Conservation (phyloP, 371 early-diverging fungal species). For the Conidiobolus incongruus region DNA sequence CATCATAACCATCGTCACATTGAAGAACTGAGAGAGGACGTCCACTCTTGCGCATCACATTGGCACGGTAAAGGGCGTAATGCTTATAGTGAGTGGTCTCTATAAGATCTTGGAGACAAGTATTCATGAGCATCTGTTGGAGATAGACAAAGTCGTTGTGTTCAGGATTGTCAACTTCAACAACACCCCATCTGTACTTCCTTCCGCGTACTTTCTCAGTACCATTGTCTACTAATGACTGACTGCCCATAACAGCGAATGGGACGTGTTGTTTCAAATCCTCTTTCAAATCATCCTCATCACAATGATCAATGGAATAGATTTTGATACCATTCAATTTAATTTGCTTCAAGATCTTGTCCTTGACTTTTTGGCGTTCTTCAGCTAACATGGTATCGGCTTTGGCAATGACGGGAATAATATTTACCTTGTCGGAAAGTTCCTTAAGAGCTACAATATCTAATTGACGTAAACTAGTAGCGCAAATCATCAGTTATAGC, state of each 20-base stretch:
- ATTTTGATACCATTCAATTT: constrained; percentile 40
- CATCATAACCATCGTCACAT: constrained; percentile 52
- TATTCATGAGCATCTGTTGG: constrained; percentile 38
- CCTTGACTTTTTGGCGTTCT: constrained; percentile 25
- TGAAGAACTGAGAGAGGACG: constrained; percentile 47
- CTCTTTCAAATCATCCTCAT: constrained; percentile 26
- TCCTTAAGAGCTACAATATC: constrained; percentile 72
- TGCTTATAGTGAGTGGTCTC: constrained; percentile 55
- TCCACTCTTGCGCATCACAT: constrained; percentile 26
- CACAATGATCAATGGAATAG: constrained; percentile 29
- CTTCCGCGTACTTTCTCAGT: constrained; percentile 65
- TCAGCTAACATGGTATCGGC: constrained; percentile 39
- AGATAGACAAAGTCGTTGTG: constrained; percentile 76
- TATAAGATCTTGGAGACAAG: constrained; percentile 59
- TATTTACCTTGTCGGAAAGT: constrained; percentile 57
- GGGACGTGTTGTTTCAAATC: constrained; percentile 44
- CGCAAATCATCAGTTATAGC: too few species aligned
- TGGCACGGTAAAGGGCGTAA: constrained; percentile 55
- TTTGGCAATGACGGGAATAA: constrained; percentile 70
- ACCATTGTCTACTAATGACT: constrained; percentile 38
- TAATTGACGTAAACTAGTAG: constrained; percentile 52
- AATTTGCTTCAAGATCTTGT: constrained; percentile 50
- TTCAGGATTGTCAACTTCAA: constrained; percentile 72
- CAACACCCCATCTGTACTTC: constrained; percentile 93
- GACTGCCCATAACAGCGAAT: constrained; percentile 82